phyloP scores from a whole-genome alignment of 1,284 basidiomycete genomes.

The Vanrija sp. region DNA sequence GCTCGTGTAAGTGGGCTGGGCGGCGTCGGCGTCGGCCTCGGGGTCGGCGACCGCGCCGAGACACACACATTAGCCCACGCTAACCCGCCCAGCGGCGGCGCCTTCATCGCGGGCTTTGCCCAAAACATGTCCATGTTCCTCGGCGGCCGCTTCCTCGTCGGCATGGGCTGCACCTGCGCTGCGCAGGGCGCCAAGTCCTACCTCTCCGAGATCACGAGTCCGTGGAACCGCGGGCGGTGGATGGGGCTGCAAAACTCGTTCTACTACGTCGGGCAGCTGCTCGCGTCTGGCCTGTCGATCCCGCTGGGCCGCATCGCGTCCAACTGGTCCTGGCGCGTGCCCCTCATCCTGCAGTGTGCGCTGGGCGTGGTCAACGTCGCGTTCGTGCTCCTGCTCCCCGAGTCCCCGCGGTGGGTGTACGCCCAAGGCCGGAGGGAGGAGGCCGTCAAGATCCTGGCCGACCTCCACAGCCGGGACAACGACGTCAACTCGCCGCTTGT shows the following conservation, averaged over 20 bases:
- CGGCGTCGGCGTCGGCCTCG: too few relatives aligned
- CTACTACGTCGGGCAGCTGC: constrained; percentile 58
- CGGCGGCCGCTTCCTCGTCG: constrained; percentile 56
- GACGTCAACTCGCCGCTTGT: constrained; percentile 55
- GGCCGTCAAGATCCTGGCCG: constrained; percentile 17
- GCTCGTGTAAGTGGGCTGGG: constrained; percentile 52
- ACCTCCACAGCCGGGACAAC: constrained; percentile 53
- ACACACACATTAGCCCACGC: too few relatives aligned
- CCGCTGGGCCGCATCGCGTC: constrained; percentile 52
- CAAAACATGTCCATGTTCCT: constrained; percentile 52
- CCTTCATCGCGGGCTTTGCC: constrained; percentile 55
- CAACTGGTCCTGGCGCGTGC: constrained; percentile 55
- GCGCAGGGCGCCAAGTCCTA: constrained; percentile 54
- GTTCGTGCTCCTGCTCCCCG: constrained; percentile 47
- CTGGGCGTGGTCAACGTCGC: constrained; percentile 53
- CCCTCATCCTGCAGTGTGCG: constrained; percentile 53
- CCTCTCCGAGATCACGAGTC: constrained; percentile 55
- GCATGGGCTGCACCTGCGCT: constrained; percentile 48
- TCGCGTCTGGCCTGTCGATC: constrained; percentile 56
- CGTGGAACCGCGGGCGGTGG: constrained; percentile 55
- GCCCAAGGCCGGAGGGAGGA: constrained; percentile 17
- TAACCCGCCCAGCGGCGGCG: constrained; percentile 50
- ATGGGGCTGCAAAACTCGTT: constrained; percentile 52
- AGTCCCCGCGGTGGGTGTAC: constrained; percentile 55
- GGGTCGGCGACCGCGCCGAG: too few relatives aligned